Conservation (phyloP, 306 rosid genomes). For the Citrullus colocynthis region DNA sequence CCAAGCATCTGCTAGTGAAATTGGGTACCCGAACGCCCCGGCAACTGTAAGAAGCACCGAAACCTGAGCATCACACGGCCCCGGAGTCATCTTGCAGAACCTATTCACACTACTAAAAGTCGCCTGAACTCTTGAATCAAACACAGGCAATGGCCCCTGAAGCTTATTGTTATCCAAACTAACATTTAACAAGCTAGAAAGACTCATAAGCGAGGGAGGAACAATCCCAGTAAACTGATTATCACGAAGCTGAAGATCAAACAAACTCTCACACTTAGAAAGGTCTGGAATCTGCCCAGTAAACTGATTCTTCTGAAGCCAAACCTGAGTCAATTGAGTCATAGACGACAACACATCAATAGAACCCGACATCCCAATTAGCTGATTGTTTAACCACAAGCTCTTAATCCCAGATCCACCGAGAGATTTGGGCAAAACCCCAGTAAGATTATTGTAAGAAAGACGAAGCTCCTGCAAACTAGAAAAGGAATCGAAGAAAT, state of each 20-base stretch:
- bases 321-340: constrained; percentile 42
- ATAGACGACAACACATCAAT: constrained; percentile 39
- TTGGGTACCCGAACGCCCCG: constrained; percentile 34
- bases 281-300: constrained; percentile 54
- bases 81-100: constrained; percentile 24
- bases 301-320: constrained; percentile 70
- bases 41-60: constrained; percentile 38
- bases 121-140: constrained; percentile 19
- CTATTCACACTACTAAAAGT: constrained; percentile 31
- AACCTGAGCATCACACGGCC: constrained; percentile 44
- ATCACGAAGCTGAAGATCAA: constrained; percentile 69
- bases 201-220: constrained; percentile 26
- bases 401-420: constrained; percentile 29
- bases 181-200: constrained; percentile 31
- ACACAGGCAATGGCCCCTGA: constrained; percentile 51
- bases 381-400: constrained; percentile 79
- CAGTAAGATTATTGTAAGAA: constrained; percentile 69
- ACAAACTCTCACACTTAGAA: constrained; percentile 27
- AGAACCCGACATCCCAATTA: constrained; percentile 39
- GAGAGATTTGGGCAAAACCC: constrained; percentile 40
- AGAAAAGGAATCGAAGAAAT: constrained; percentile 32
- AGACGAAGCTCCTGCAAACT: constrained; percentile 39
- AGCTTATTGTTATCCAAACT: constrained; percentile 43
- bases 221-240: constrained; percentile 51
- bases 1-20: constrained; percentile 35